Conservation (phyloP, 2,329 filamentous ascomycete species). For the Aaosphaeria pasadenensis region DNA sequence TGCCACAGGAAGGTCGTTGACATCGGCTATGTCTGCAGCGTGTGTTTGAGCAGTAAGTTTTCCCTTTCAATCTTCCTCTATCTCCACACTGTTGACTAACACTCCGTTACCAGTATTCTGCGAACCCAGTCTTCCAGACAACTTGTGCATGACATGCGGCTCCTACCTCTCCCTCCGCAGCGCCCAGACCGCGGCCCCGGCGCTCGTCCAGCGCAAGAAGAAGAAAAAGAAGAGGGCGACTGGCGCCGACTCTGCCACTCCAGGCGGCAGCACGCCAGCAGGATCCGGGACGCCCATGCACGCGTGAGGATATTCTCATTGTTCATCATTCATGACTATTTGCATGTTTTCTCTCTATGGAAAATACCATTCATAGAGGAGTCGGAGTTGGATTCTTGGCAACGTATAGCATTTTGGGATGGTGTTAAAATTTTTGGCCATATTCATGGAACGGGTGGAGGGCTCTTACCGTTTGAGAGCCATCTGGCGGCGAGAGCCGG, state of each 20-base stretch:
- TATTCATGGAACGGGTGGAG: no score
- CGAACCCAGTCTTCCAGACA: constrained; percentile 27
- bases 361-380: no score
- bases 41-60: constrained; percentile 79
- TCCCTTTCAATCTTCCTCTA: neutral
- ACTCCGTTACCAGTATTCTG: constrained; percentile 33
- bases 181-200: constrained; percentile 30
- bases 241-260: constrained; percentile 31
- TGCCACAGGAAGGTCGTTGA: constrained; percentile 91
- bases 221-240: constrained; percentile 38
- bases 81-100: neutral
- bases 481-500: no score
- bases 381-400: no score
- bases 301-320: constrained; percentile 10
- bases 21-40: constrained; percentile 90
- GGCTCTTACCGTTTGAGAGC: no score
- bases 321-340: no score
- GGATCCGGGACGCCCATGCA: constrained; percentile 33
- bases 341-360: no score
- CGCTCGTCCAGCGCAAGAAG: constrained; percentile 36
- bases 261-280: constrained; percentile 29
- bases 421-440: no score
- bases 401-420: no score
- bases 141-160: constrained; percentile 37
- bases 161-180: constrained; percentile 36